phyloP scores from a whole-genome alignment of 805 yeast genomes.

The Yamadazyma scolyti region DNA sequence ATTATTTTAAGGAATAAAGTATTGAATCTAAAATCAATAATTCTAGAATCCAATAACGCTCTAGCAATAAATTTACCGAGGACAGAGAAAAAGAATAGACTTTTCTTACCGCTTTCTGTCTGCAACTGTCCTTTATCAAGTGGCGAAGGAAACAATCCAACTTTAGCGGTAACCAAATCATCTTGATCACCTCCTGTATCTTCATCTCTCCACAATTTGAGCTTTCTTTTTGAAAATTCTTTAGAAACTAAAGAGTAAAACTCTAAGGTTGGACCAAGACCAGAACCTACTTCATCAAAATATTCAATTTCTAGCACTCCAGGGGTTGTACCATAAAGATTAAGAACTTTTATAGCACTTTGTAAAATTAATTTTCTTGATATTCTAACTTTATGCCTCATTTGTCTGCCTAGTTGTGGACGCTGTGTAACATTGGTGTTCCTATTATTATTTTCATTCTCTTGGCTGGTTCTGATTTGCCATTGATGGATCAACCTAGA shows the following conservation, averaged over 20 bases:
- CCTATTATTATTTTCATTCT: constrained; percentile 21
- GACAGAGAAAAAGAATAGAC: constrained; percentile 52
- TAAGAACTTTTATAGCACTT: constrained; percentile 76
- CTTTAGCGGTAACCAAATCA: constrained; percentile 35
- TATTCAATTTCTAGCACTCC: constrained; percentile 84
- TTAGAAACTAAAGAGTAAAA: constrained; percentile 80
- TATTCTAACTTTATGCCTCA: constrained; percentile 76
- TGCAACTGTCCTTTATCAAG: constrained; percentile 22
- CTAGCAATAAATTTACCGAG: constrained; percentile 86
- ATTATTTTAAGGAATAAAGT: constrained; percentile 65
- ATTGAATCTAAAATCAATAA: constrained; percentile 78
- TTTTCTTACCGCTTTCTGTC: constrained; percentile 35
- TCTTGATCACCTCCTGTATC: constrained; percentile 17
- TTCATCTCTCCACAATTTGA: constrained; percentile 66
- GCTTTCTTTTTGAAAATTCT: constrained; percentile 57
- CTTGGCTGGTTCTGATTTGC: constrained; percentile 49
- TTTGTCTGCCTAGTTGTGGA: constrained; percentile 68
- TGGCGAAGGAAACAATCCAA: constrained; percentile 78
- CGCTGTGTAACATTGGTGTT: constrained; percentile 12
- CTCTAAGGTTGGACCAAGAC: constrained; percentile 93
- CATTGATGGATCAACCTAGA: constrained; percentile 77
- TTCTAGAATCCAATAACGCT: constrained; percentile 81
- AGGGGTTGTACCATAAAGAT: constrained; percentile 73
- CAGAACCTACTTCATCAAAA: constrained; percentile 90
- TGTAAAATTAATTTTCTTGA: constrained; percentile 66